Evolutionary conservation across 2,329 filamentous ascomycete genomes (phyloP), one percentile per base, ranked within the genome.

Genomic region (Neonectria faginata): DNA sequence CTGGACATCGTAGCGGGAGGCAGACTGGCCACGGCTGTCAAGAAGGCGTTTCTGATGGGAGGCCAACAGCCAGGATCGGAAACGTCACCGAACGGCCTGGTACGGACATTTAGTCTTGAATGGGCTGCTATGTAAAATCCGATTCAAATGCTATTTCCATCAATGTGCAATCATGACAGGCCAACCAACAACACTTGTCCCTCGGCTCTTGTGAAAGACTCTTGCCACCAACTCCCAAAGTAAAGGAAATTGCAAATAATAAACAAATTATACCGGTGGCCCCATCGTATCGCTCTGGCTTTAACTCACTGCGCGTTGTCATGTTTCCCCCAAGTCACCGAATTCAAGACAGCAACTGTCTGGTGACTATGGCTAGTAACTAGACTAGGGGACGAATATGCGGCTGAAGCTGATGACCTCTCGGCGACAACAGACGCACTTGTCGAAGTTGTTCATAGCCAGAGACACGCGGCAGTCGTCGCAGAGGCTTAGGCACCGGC

Each of bases 381-480:
- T 9, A 9, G 14, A 20, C 64, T 63, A 75, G 18, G 96, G 96
- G 44, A 98, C 94, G 83, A 92, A 99, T 65, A 99, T 89, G 71
- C 93, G 88, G 70, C 93, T 94, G 79, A 97, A 98, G 59, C 94
- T 96, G 60, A 89, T 88, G 31, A 98, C 93, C 72, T 96, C 92
- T 61, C 93, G 88, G 55, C 96, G 87, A 78, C 96, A 98, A 74
- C 95, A 98, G 42, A 98, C 94, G 76, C 96, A 99, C 76, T 93
- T 97, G 68, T 94, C 93, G 77, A 97, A 98, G 77, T 98, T 98
- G 77, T 97, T 97, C 89, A 97, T 94, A 3, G 96, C 96, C 67
- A 98, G 84, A 47, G 93, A 95, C 39, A 98, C 92, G 33, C 96
- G 86, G 76, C 96, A 98, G 70, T 98, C 96, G 77, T 99, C 96